phyloP scores from a whole-genome alignment of 768 basidiomycete genomes.

The Leccinum pellstonianum region DNA sequence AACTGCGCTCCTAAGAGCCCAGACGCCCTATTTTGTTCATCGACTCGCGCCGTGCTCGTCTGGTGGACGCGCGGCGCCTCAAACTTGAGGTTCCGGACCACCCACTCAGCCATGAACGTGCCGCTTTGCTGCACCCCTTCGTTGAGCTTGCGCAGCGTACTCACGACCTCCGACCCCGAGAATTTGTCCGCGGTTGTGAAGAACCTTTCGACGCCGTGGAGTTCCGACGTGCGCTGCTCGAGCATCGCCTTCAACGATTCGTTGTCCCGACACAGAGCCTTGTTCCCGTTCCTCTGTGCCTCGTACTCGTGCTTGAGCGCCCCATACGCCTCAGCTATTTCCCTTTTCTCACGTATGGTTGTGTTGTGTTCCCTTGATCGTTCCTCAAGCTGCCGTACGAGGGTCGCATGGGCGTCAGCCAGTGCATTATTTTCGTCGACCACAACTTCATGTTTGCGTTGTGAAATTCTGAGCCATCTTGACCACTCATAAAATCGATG shows the following conservation, averaged over 20 bases:
- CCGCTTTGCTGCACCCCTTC: slow-evolving; percentile 45
- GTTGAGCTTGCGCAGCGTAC: slow-evolving; percentile 43
- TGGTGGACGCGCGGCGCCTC: slow-evolving; percentile 5
- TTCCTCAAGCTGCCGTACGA: not conserved
- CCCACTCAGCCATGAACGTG: slow-evolving; percentile 43
- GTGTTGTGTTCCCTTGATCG: slow-evolving; percentile 3
- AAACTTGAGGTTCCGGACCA: slow-evolving; percentile 38
- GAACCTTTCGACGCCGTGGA: slow-evolving; percentile 43
- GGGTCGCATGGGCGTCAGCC: not conserved
- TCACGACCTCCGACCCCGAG: slow-evolving; percentile 45
- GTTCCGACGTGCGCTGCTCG: slow-evolving; percentile 40
- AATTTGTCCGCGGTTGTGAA: slow-evolving; percentile 39
- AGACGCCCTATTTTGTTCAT: slow-evolving; percentile 10
- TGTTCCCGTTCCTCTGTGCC: slow-evolving; percentile 12
- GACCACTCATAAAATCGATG: too few relatives aligned
- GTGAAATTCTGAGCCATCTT: too few relatives aligned
- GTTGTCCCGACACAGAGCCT: not conserved
- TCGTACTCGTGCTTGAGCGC: slow-evolving; percentile 10
- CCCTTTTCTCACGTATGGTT: slow-evolving; percentile 5
- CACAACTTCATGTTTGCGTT: not conserved
- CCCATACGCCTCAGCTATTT: not conserved
- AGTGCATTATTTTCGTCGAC: not conserved
- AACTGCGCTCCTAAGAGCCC: slow-evolving; percentile 17
- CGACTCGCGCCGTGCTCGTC: slow-evolving; percentile 1
- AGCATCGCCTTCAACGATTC: slow-evolving; percentile 28